Percentiles rank a stretch among this genome's conserved stretches.
phyloP scores from a whole-genome alignment of 345 rosid species.

The Gossypium bickii region DNA sequence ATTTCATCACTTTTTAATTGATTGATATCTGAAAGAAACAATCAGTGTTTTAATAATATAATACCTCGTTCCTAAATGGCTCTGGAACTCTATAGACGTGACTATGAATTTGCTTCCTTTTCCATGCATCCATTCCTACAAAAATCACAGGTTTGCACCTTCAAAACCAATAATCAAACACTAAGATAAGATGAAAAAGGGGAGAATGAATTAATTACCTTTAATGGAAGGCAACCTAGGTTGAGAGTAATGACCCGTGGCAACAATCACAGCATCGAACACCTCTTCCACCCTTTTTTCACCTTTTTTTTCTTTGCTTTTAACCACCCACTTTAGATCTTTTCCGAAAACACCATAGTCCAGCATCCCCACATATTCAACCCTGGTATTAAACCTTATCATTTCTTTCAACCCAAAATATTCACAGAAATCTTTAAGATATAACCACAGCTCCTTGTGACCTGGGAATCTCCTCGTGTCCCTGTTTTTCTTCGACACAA shows the following conservation, averaged over 20 bases:
- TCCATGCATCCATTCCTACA: constrained; percentile 83
- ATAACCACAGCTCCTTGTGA: constrained; percentile 72
- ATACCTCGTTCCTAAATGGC: constrained; percentile 70
- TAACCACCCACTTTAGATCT: constrained; percentile 67
- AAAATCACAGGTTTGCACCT: not conserved
- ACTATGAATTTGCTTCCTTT: constrained; percentile 80
- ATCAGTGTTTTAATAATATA: not conserved
- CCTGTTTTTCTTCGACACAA: constrained; percentile 63
- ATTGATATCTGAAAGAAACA: too few relatives aligned
- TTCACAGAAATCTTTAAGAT: constrained; percentile 68
- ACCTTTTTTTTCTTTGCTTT: constrained; percentile 35
- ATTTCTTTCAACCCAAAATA: constrained; percentile 61
- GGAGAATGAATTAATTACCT: constrained; percentile 35
- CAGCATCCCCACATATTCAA: constrained; percentile 72
- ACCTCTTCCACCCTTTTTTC: constrained; percentile 58
- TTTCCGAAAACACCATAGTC: constrained; percentile 38
- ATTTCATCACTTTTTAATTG: not conserved
- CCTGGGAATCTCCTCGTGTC: constrained; percentile 87
- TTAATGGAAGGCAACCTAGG: constrained; percentile 74
- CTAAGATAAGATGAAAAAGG: too few relatives aligned
- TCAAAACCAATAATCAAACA: not conserved
- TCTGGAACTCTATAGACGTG: constrained; percentile 75
- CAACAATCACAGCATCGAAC: constrained; percentile 88
- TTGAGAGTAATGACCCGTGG: constrained; percentile 83
- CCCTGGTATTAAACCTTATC: constrained; percentile 74